Conservation (phyloP, 202 grass and related monocot genomes). For the Schoenoplectus triqueter region DNA sequence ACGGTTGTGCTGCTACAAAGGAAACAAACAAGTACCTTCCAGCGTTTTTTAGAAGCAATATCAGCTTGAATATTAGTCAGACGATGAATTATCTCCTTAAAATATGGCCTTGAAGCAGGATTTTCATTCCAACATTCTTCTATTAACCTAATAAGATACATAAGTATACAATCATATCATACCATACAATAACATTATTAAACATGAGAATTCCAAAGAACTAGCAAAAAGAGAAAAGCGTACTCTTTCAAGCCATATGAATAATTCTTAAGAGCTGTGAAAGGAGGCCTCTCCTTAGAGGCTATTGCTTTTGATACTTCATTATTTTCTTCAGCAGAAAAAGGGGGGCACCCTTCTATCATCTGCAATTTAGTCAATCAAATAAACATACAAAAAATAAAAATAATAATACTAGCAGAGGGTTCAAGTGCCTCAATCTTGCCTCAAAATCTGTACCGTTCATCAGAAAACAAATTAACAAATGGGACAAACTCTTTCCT, state of each 20-base stretch:
- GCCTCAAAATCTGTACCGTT: too few relatives aligned
- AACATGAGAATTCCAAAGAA: conserved; percentile 24
- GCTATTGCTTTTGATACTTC: conserved; percentile 74
- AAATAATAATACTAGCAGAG: too few relatives aligned
- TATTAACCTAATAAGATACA: conserved; percentile 67
- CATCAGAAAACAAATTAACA: too few relatives aligned
- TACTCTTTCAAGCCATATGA: conserved; percentile 80
- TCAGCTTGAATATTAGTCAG: conserved; percentile 62
- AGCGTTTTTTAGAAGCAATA: conserved; percentile 59
- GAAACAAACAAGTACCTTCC: conserved; percentile 61
- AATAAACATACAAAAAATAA: not conserved
- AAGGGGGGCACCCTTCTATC: conserved; percentile 94
- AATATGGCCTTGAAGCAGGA: conserved; percentile 70
- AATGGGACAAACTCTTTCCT: too few relatives aligned
- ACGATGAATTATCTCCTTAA: conserved; percentile 65
- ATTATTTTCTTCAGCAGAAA: conserved; percentile 61
- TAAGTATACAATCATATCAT: conserved; percentile 30
- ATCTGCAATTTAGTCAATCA: conserved; percentile 52
- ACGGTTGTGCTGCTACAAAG: not conserved
- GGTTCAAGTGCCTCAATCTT: too few relatives aligned
- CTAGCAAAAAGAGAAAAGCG: conserved; percentile 18
- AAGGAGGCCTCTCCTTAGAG: conserved; percentile 90
- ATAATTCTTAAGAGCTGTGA: conserved; percentile 75
- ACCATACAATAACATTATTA: conserved; percentile 29
- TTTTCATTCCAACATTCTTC: conserved; percentile 92